Evolutionary conservation across 805 yeast species (phyloP).

Genomic region (Candida wancherniae): DNA sequence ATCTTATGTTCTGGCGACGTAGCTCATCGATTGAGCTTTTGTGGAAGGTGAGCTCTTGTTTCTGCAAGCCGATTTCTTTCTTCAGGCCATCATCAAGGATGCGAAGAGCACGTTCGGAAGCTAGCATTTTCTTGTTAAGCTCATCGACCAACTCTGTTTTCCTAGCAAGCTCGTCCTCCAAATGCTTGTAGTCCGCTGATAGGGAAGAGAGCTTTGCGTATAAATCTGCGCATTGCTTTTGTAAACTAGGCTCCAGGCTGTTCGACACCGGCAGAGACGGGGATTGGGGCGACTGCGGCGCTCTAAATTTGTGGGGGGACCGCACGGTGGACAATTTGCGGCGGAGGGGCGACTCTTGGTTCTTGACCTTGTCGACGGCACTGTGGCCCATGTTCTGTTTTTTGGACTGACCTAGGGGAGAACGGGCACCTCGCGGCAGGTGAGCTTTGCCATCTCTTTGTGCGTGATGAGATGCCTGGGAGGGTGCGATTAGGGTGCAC

Average conservation of each 20-base stretch:
- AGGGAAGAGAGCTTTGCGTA: constrained; percentile 23
- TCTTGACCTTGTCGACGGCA: too few relatives aligned
- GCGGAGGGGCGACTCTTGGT: too few relatives aligned
- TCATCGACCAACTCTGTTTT: constrained; percentile 25
- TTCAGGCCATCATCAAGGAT: constrained; percentile 26
- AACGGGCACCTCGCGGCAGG: too few relatives aligned
- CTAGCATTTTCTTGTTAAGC: constrained; percentile 21
- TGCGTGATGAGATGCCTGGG: too few relatives aligned
- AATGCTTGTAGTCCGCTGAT: constrained; percentile 24
- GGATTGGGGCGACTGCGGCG: too few relatives aligned
- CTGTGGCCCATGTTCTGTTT: too few relatives aligned
- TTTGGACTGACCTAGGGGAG: too few relatives aligned
- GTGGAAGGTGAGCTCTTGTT: constrained; percentile 28
- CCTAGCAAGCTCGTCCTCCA: constrained; percentile 27
- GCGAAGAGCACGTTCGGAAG: constrained; percentile 26
- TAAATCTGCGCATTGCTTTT: constrained; percentile 29
- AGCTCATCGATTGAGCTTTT: constrained; percentile 31
- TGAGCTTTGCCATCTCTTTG: too few relatives aligned
- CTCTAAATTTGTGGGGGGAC: too few relatives aligned
- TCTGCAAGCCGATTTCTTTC: constrained; percentile 24
- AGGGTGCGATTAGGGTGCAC: too few relatives aligned
- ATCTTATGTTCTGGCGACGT: constrained; percentile 18
- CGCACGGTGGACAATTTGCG: too few relatives aligned
- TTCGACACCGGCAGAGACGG: too few relatives aligned
- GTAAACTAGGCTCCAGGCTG: constrained; percentile 9